A percentile compares a stretch with the other conserved stretches of the same genome.
phyloP scores from a whole-genome alignment of 2,329 filamentous ascomycete species.

The Thielaviopsis musarum region DNA sequence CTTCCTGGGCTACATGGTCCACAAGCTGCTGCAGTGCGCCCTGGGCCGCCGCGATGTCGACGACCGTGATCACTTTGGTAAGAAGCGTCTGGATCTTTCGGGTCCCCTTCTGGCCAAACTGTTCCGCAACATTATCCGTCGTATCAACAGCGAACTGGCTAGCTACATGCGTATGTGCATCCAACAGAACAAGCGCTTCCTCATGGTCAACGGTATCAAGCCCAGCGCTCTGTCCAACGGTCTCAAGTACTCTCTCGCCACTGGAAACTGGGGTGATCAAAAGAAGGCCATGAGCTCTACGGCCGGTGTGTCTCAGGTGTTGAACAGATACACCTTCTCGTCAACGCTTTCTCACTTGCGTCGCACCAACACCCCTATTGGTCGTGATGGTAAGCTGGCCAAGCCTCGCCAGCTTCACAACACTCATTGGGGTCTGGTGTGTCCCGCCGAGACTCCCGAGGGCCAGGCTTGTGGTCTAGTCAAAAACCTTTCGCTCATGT shows the following conservation, averaged over 20 bases:
- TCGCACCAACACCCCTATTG: constrained; percentile 93
- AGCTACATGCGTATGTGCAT: constrained; percentile 86
- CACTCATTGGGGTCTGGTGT: constrained; percentile 95
- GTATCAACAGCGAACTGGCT: constrained; percentile 80
- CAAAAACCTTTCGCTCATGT: constrained; percentile 96
- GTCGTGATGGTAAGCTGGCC: constrained; percentile 92
- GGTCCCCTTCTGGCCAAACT: constrained; percentile 90
- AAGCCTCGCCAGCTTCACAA: constrained; percentile 97
- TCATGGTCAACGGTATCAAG: constrained; percentile 80
- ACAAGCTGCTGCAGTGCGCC: constrained; percentile 83
- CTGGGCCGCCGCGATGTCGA: constrained; percentile 86
- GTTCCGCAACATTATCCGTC: constrained; percentile 80
- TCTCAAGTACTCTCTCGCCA: constrained; percentile 89
- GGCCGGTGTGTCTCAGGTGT: constrained; percentile 91
- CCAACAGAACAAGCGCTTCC: constrained; percentile 77
- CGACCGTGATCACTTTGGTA: constrained; percentile 96
- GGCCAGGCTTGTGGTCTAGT: constrained; percentile 96
- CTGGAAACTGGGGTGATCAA: constrained; percentile 98
- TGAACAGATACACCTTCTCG: constrained; percentile 94
- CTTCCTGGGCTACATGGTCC: constrained; percentile 98
- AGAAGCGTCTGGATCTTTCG: constrained; percentile 92
- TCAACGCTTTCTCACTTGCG: constrained; percentile 94
- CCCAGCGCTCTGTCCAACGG: constrained; percentile 81
- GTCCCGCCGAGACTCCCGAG: constrained; percentile 93
- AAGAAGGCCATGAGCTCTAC: constrained; percentile 94